phyloP scores from a whole-genome alignment of 2,329 filamentous ascomycete species.

The Chaetomium strumarium region DNA sequence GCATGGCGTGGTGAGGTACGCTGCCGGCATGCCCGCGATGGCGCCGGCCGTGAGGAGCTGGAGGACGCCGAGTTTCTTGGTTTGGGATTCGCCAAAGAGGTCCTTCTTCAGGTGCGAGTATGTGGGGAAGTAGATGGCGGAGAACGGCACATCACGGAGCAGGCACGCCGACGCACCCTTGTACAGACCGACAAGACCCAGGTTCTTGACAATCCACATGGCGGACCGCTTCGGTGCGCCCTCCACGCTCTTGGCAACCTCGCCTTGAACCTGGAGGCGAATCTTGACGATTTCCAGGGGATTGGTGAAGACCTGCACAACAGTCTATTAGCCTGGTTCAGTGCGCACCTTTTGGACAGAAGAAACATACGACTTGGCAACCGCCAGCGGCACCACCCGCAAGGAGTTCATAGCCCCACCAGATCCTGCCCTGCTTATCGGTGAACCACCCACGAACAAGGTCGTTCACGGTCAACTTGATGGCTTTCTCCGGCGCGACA shows the following conservation, averaged over 20 bases:
- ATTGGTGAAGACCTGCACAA: constrained; percentile 82
- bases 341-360: neutral
- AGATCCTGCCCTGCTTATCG: constrained; percentile 69
- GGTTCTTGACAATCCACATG: constrained; percentile 94
- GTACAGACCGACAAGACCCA: constrained; percentile 91
- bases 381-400: constrained; percentile 85
- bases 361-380: constrained; percentile 84
- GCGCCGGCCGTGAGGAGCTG: constrained; percentile 93
- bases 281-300: constrained; percentile 99
- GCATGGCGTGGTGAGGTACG: constrained; percentile 93
- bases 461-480: constrained; percentile 98
- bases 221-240: constrained; percentile 82
- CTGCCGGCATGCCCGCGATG: constrained; percentile 85
- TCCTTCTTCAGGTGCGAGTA: constrained; percentile 94
- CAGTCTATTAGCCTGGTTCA: constrained; percentile 4
- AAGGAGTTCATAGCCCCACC: constrained; percentile 65
- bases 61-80: constrained; percentile 81
- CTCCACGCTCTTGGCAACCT: constrained; percentile 82
- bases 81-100: constrained; percentile 81
- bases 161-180: constrained; percentile 94
- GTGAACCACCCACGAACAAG: constrained; percentile 72
- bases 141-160: constrained; percentile 94
- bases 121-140: constrained; percentile 96
- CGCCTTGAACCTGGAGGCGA: constrained; percentile 92
- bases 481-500: constrained; percentile 98